A percentile compares a stretch with the other conserved stretches of the same genome.
Conservation (phyloP, 2,329 filamentous ascomycete species). For the Aureobasidium vineae region DNA sequence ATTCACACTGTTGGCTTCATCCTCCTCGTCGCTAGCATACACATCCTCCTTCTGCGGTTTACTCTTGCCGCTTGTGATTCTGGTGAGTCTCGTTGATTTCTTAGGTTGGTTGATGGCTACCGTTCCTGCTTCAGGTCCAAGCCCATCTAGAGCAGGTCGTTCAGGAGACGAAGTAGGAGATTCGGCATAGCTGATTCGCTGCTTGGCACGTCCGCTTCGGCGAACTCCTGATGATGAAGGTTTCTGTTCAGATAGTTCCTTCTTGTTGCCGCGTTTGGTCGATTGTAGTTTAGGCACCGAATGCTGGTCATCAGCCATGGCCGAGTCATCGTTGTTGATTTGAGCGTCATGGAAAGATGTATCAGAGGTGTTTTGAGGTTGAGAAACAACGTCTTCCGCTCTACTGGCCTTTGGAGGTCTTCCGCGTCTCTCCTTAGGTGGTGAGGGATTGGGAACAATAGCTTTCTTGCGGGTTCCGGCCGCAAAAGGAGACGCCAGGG, state of each 20-base stretch:
- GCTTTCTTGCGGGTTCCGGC: no score
- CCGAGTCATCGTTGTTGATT: neutral
- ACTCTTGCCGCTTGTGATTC: constrained; percentile 16
- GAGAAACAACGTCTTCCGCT: neutral
- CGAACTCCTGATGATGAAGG: constrained; percentile 1
- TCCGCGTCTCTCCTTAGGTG: constrained; percentile 17
- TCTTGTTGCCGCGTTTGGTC: neutral
- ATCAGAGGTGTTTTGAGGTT: no score
- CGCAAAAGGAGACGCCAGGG: neutral
- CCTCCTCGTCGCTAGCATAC: constrained; percentile 29
- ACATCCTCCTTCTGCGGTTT: constrained; percentile 22
- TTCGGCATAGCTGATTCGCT: constrained; percentile 19
- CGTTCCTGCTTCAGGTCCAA: neutral
- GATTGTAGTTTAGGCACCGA: neutral
- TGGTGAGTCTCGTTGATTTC: neutral
- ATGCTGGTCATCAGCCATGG: neutral
- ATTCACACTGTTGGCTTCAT: constrained; percentile 24
- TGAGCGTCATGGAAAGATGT: no score
- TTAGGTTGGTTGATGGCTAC: neutral
- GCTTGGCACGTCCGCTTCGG: constrained; percentile 23
- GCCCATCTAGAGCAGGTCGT: neutral
- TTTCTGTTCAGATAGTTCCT: neutral
- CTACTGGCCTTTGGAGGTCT: constrained; percentile 5
- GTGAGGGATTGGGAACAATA: neutral
- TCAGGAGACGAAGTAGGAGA: constrained; percentile 10